These are phyloP conservation scores for Candida sp. DNA, from an alignment of 1,139 yeast species.

Conservation along the genomic window DNA sequence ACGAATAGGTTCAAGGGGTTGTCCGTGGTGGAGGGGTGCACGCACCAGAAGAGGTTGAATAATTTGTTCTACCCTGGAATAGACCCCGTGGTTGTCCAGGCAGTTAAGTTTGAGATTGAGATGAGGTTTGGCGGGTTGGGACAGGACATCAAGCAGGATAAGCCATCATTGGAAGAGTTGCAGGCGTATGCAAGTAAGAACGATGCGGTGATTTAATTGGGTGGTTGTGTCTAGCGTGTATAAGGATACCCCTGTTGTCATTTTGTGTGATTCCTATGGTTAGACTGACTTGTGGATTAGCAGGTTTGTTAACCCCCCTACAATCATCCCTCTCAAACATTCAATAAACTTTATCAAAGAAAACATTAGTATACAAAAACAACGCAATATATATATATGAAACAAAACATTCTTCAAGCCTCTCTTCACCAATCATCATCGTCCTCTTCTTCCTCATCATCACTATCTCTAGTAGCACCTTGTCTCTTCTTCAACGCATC, in stretches of 20 bases:
- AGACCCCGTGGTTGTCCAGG: neutral
- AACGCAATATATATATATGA: neutral
- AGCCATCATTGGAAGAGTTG: neutral
- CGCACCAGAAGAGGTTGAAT: slow-evolving; percentile 21
- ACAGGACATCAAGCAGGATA: neutral
- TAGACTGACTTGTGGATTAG: too few species aligned
- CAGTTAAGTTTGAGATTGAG: neutral
- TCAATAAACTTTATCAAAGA: too few species aligned
- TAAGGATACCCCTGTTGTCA: too few species aligned
- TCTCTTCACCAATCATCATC: slow-evolving; percentile 45
- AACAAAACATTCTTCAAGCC: neutral
- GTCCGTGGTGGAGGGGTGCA: slow-evolving; percentile 30
- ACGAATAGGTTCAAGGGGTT: slow-evolving; percentile 21
- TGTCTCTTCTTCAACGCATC: slow-evolving; percentile 88
- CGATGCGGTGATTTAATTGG: neutral
- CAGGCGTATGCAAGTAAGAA: neutral
- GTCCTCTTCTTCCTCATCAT: slow-evolving; percentile 78
- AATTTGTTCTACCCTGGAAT: slow-evolving; percentile 27
- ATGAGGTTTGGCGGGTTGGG: neutral
- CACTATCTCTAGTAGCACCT: slow-evolving; percentile 73
- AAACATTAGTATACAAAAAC: neutral
- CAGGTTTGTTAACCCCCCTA: too few species aligned
- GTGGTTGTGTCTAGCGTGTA: neutral
- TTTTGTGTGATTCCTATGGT: too few species aligned
- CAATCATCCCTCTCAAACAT: too few species aligned